Evolutionary conservation across 1,284 basidiomycete genomes (phyloP).

Genomic region (Ceraceosorus guamensis): DNA sequence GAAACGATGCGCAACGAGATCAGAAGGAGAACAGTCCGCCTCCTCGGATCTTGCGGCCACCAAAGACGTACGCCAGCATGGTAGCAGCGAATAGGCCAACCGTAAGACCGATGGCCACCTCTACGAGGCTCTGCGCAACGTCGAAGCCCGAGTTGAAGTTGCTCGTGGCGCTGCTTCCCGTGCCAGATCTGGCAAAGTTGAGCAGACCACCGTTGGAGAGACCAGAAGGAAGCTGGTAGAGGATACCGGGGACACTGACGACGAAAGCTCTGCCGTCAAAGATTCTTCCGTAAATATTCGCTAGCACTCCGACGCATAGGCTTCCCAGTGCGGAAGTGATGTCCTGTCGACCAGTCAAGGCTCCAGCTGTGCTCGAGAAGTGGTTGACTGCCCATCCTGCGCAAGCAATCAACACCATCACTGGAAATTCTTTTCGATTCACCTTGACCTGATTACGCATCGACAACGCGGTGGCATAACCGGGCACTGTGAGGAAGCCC

Average conservation of each 20-base stretch:
- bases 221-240: conserved; percentile 80
- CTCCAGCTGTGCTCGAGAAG: conserved; percentile 19
- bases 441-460: conserved; percentile 64
- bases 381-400: conserved; percentile 60
- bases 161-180: background rate
- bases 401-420: conserved; percentile 64
- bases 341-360: conserved; percentile 22
- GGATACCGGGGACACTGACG: conserved; percentile 59
- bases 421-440: conserved; percentile 63
- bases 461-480: conserved; percentile 67
- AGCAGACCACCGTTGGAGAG: conserved; percentile 71
- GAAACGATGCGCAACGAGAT: too few species aligned
- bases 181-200: conserved; percentile 55
- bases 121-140: conserved; percentile 29
- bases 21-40: conserved; percentile 43
- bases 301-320: conserved; percentile 72
- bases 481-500: conserved; percentile 68
- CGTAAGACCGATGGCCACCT: conserved; percentile 43
- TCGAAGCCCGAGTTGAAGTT: conserved; percentile 21
- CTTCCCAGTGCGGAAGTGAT: conserved; percentile 55
- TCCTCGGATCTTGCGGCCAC: conserved; percentile 32
- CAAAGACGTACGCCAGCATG: conserved; percentile 36
- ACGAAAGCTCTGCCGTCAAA: conserved; percentile 71
- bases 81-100: conserved; percentile 45
- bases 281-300: conserved; percentile 75